Base-by-base conservation (phyloP, 2,329 filamentous ascomycete genomes). In the Epichloe sylvatica region DNA sequence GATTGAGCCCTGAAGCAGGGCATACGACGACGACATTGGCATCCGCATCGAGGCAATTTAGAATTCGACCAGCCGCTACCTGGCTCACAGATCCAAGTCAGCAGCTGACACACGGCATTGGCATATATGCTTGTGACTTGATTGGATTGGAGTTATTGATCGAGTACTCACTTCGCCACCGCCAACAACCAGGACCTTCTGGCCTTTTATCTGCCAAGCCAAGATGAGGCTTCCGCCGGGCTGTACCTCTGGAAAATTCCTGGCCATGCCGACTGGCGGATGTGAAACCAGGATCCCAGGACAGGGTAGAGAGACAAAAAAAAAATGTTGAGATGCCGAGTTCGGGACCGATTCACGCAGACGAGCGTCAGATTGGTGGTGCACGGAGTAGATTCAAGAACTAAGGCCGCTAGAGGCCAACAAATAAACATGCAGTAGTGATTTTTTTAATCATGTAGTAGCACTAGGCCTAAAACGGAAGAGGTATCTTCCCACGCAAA, bases 1-100 rank as follows among this genome's bases (percentile, higher is more conserved):
- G 77, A 66, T 94, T 94, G 49, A 97, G 78, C 47, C 91, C 88
- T 4, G 81, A 73, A 46, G 77, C 69, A 1, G 92, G 92, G 54
- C 83, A 87, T 30, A 97, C 80, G 54, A 97, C 82, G 19, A 84
- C 91, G 50, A 98, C 86, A 64, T 80, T 78, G 62, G 91, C 92
- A 61, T 97, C 91, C 67, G 92, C 92, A 64, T 96, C 94, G 68
- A 96, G 87, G 53, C 91, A 83, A 69, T 94, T 87, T 53, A 96
- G 76, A 59, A 98, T 94, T 53, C 92, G 87, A 50, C 91, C 90
- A 49, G 92, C 90, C 52, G 92, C 92, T 56, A 98, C 92, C 92
- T 97, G 65, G 2, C 40, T 33, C 17, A 59, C 49, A 45, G 6
- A 12, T 13, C 55, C 46, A 46, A 35, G 51, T 43, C 43, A 57